Evolutionary conservation across 768 basidiomycete species (phyloP), one percentile per base, ranked within the genome.

Genomic region (Lactifluus pinguis): DNA sequence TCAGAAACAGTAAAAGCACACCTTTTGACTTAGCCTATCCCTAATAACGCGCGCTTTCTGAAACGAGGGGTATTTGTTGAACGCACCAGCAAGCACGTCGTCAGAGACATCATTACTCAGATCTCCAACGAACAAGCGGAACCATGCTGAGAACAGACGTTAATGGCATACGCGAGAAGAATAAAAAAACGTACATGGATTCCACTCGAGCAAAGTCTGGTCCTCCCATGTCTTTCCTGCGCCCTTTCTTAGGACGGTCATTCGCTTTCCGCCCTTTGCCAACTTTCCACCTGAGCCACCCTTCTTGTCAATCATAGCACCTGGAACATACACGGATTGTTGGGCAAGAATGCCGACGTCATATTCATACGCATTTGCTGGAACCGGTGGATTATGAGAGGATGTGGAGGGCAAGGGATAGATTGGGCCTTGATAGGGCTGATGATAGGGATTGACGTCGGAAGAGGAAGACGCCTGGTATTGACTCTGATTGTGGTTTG

Each of bases 151-250:
- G 58, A 47, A 45, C 48, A 47, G 0, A 32, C 67, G 64, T 67
- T 50, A 64, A 34, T 14, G 25, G 61, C 38, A 34, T 58, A 38
- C 21, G 30, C 11, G 38, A 45, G 14, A 45, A 32, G 34, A 48
- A 7, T 25, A 38, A 50, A 48, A 38, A 45, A 25, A 79, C 90
- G 66, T 70, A 97, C 95, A 84, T 55, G 95, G 89, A 75, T 92
- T 97, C 97, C 97, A 99, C 68, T 99, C 97, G 14, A 98, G 74
- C 58, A 99, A 77, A 4, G 93, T 97, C 74, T 92, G 92, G 72
- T 99, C 97, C 72, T 99, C 97, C 97, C 97, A 99, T 25, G 91
- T 86, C 76, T 93, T 95, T 38, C 97, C 97, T 56, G 82, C 95
- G 6, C 95, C 95, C 74, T 98, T 98, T 55, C 97, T 80, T 51